phyloP scores from a whole-genome alignment of 345 rosid genomes.

The Camelina neglecta region DNA sequence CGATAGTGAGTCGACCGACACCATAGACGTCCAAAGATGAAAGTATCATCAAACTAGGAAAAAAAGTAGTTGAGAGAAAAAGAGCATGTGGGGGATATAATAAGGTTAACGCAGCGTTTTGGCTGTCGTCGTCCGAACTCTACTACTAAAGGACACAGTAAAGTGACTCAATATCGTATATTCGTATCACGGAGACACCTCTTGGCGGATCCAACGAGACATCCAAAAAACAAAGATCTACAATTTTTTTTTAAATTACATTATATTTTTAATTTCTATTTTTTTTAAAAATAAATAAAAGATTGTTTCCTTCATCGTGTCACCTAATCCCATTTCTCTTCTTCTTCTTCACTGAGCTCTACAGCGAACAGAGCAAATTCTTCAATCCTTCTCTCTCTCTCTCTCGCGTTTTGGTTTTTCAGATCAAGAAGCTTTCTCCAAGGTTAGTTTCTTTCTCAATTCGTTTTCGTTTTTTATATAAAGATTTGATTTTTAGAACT shows the following conservation, averaged over 20 bases:
- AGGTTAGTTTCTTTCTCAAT: slow-evolving; percentile 33
- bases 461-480: too few species aligned
- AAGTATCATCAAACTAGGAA: too few species aligned
- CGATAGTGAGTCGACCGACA: too few species aligned
- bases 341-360: slow-evolving; percentile 8
- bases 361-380: not conserved
- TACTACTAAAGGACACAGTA: not conserved
- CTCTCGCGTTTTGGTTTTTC: not conserved
- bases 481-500: too few species aligned
- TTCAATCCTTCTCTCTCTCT: not conserved
- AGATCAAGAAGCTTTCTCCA: not conserved
- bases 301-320: not conserved
- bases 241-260: too few species aligned
- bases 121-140: slow-evolving; percentile 9
- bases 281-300: too few species aligned
- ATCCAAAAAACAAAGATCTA: slow-evolving; percentile 22
- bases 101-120: not conserved
- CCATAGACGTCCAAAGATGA: too few species aligned
- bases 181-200: not conserved
- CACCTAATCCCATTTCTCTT: slow-evolving; percentile 33
- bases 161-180: too few species aligned
- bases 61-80: too few species aligned
- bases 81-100: not conserved
- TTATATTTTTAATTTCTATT: too few species aligned
- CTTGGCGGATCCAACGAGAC: slow-evolving; percentile 43